These are phyloP conservation scores for Sarocladium strictum DNA, from an alignment of 2,329 filamentous ascomycete genomes.

Conservation along the genomic window DNA sequence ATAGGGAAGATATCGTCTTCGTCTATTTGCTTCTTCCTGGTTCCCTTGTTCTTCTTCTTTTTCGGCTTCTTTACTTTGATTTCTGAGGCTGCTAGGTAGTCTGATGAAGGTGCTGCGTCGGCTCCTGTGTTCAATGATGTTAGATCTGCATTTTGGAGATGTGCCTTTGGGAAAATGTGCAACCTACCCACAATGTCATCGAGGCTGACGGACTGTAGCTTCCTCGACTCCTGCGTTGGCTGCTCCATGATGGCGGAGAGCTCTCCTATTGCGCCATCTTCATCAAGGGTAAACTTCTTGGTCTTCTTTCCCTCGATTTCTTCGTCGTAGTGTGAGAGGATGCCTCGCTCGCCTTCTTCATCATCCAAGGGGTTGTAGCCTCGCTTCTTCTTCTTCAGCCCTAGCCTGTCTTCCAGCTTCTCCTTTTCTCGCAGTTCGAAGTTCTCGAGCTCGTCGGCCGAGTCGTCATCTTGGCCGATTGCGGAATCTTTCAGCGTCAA, in stretches of 20 bases:
- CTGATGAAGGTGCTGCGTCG: slow-evolving; percentile 50
- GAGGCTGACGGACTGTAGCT: slow-evolving; percentile 67
- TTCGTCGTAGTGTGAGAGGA: slow-evolving; percentile 91
- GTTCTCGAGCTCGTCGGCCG: slow-evolving; percentile 86
- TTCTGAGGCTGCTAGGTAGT: slow-evolving; percentile 81
- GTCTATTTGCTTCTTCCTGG: slow-evolving; percentile 61
- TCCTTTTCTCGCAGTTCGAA: slow-evolving; percentile 66
- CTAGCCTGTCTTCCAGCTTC: slow-evolving; percentile 66
- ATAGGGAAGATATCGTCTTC: slow-evolving; percentile 54
- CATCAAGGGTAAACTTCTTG: slow-evolving; percentile 83
- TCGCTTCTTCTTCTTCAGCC: slow-evolving; percentile 84
- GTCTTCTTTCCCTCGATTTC: slow-evolving; percentile 87
- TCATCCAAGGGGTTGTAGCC: slow-evolving; percentile 81
- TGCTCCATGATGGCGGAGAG: slow-evolving; percentile 50
- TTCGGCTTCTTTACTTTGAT: slow-evolving; percentile 95
- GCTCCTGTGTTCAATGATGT: slow-evolving; percentile 13
- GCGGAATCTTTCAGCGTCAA: slow-evolving; percentile 91
- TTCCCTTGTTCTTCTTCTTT: slow-evolving; percentile 77
- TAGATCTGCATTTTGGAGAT: neutral
- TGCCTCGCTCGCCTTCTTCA: slow-evolving; percentile 55
- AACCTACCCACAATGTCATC: slow-evolving; percentile 63
- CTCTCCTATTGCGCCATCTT: slow-evolving; percentile 63
- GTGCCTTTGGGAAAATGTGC: neutral
- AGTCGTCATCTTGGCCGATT: slow-evolving; percentile 70
- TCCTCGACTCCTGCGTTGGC: slow-evolving; percentile 50